A percentile compares a stretch with the other conserved stretches of the same genome.
phyloP scores from a whole-genome alignment of 306 rosid species.

The Cucumis sativus region DNA sequence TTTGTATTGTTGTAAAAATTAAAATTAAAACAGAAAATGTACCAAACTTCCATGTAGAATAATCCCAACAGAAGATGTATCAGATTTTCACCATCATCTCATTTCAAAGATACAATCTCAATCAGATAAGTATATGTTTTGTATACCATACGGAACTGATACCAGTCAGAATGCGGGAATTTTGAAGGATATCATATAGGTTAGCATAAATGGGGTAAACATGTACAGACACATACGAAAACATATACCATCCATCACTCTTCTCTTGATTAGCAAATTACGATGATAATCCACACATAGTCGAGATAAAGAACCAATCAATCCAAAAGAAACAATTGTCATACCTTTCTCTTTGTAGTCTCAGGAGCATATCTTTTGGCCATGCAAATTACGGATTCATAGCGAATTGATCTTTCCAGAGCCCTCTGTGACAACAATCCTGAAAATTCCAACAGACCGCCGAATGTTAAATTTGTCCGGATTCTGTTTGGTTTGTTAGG shows the following conservation, averaged over 20 bases:
- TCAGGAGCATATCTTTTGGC: slow-evolving; percentile 8
- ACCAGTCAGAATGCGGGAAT: neutral
- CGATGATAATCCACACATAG: neutral
- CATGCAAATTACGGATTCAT: neutral
- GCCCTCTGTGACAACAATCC: neutral
- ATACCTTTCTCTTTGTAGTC: slow-evolving; percentile 8
- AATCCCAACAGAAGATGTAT: neutral
- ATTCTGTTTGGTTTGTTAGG: neutral
- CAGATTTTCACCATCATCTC: neutral
- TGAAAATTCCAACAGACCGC: neutral
- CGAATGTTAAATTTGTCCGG: neutral
- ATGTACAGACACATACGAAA: neutral
- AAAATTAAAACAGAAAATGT: neutral
- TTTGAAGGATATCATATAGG: neutral
- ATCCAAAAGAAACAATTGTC: neutral
- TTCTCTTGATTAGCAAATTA: neutral
- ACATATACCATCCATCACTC: neutral
- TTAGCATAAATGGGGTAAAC: neutral
- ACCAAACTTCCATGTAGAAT: neutral
- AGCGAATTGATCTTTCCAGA: neutral
- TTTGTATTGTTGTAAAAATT: neutral
- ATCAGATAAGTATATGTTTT: neutral
- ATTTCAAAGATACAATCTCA: neutral
- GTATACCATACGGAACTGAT: neutral
- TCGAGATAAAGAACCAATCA: neutral